These are phyloP conservation scores for Ascomycota sp. DNA, from an alignment of 2,329 filamentous ascomycete genomes.

Conservation along the genomic window DNA sequence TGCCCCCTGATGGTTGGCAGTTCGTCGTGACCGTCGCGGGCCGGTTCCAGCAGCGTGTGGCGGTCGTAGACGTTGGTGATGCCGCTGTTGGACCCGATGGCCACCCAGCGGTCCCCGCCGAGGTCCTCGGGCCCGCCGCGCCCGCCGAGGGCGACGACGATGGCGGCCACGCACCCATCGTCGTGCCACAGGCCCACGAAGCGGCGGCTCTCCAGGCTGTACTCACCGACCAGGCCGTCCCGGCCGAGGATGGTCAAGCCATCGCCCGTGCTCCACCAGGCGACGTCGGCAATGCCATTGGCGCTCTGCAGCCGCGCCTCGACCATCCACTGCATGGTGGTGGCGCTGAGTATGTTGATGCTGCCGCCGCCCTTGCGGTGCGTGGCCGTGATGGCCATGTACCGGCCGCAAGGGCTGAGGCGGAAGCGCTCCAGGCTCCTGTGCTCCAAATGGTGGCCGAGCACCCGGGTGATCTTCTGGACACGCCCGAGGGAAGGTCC, in stretches of 20 bases:
- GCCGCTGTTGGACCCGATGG: constrained; percentile 66
- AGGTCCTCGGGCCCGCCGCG: constrained; percentile 36
- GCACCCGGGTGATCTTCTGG: constrained; percentile 59
- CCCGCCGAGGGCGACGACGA: constrained; percentile 62
- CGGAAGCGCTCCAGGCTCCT: constrained; percentile 82
- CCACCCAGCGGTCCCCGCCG: constrained; percentile 75
- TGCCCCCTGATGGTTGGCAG: constrained; percentile 36
- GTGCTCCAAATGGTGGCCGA: constrained; percentile 63
- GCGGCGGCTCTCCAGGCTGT: constrained; percentile 45
- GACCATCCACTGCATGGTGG: constrained; percentile 70
- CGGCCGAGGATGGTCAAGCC: constrained; percentile 69
- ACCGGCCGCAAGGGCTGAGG: constrained; percentile 66
- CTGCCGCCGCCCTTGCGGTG: constrained; percentile 70
- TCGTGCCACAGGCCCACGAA: constrained; percentile 75
- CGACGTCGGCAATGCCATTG: constrained; percentile 74
- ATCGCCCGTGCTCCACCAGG: constrained; percentile 74
- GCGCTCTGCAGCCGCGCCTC: constrained; percentile 64
- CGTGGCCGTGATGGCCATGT: constrained; percentile 66
- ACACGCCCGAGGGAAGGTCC: constrained; percentile 67
- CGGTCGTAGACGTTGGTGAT: constrained; percentile 92
- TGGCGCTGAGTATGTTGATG: constrained; percentile 65
- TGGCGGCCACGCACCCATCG: constrained; percentile 72
- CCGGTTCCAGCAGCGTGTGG: constrained; percentile 31
- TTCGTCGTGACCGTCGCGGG: no score
- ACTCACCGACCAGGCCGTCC: constrained; percentile 82